Conservation (phyloP, 2,329 filamentous ascomycete species). For the Chrysoporthe puriensis region DNA sequence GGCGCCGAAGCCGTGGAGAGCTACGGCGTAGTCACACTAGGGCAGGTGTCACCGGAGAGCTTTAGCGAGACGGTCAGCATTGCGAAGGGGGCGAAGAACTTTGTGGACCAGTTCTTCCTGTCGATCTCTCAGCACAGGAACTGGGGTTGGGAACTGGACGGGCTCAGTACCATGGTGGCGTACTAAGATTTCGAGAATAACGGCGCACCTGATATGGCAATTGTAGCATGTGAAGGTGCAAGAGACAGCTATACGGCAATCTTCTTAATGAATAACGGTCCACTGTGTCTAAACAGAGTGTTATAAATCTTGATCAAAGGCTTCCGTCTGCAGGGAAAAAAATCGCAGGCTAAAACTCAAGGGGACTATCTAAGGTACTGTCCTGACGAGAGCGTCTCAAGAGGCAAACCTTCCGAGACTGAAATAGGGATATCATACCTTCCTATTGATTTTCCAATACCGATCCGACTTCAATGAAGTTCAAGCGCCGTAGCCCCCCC, state of each 20-base stretch:
- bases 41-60: slow-evolving; percentile 54
- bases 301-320: no score
- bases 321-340: no score
- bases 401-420: no score
- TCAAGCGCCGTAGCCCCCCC: no score
- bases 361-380: no score
- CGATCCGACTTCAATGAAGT: no score
- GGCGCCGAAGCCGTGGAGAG: slow-evolving; percentile 61
- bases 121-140: slow-evolving; percentile 74
- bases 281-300: no score
- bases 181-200: slow-evolving; percentile 50
- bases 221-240: neutral
- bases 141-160: slow-evolving; percentile 74
- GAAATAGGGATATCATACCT: no score
- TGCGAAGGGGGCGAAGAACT: slow-evolving; percentile 68
- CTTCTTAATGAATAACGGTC: no score
- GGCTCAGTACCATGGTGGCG: slow-evolving; percentile 67
- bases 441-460: no score
- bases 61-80: slow-evolving; percentile 66
- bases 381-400: no score
- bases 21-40: slow-evolving; percentile 77
- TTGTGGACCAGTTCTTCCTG: slow-evolving; percentile 72
- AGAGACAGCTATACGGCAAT: neutral
- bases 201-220: neutral
- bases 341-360: no score